Evolutionary conservation across 495 filamentous ascomycete genomes (phyloP), one percentile per base, ranked within the genome.

Genomic region (Copromyces sp.): DNA sequence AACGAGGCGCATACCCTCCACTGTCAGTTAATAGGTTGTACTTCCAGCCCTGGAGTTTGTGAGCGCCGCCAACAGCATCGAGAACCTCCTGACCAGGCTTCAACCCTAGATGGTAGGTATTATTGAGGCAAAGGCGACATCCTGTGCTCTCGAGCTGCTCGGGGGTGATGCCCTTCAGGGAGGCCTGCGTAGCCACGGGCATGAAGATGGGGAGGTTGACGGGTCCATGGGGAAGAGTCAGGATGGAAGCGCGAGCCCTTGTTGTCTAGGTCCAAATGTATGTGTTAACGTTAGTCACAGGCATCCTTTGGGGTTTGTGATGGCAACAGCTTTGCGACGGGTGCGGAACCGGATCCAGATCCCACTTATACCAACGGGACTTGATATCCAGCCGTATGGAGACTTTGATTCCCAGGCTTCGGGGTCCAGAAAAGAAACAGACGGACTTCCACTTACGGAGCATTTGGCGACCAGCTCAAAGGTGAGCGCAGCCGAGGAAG

Each of bases 151-250:
- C 93, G 29, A 99, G 84, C 76, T 99, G 95, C 74, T 95, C 91
- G 3, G 94, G 93, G 38, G 95, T 98, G 71, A 99, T 83, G 38
- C 95, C 95, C 80, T 99, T 99, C 39, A 99, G 84, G 0, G 95
- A 94, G 1, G 92, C 95, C 81, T 99, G 95, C n/a, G 95, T 98
- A 20, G 96, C 95, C 39, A 98, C 95, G 20, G 95, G 95, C 94
- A 98, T 98, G 81, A 98, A 99, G 32, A 98, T 89, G 3, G 95
- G 95, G 12, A 98, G 87, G 69, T 91, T 87, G 16, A 98, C 94
- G 0, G 91, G 86, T 76, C 95, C 95, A 88, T 98, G 96, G 42
- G 95, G 95, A 2, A 99, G 90, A 14, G 90, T 89, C 68, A 99
- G 88, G 71, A 90, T 89, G 71, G 94, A 93, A n/a, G 95, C 95